Evolutionary conservation across 2,329 filamentous ascomycete genomes (phyloP).

Genomic region (Meredithiella fracta): DNA sequence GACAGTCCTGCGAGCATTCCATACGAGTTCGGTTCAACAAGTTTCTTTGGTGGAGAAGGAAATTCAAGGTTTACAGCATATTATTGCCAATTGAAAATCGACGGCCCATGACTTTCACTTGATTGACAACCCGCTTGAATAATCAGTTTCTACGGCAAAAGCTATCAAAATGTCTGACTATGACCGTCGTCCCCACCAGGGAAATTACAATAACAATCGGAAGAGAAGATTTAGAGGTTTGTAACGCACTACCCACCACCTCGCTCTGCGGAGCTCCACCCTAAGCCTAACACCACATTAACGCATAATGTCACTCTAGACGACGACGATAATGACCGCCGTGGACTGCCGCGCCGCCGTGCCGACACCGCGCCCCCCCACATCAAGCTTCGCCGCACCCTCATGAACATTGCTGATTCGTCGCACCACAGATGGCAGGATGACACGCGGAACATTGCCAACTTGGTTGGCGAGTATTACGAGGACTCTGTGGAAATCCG

Average conservation of each 20-base stretch:
- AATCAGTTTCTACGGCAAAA: not conserved
- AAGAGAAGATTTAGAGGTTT: constrained; percentile 70
- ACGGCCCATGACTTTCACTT: not conserved
- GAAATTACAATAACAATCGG: constrained; percentile 36
- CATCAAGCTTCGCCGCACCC: constrained; percentile 58
- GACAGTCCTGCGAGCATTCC: too few species aligned
- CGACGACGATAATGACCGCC: constrained; percentile 56
- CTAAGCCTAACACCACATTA: not conserved
- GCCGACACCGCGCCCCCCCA: constrained; percentile 53
- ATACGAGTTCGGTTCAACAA: too few species aligned
- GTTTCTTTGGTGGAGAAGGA: not conserved
- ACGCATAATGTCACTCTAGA: constrained; percentile 18
- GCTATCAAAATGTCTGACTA: constrained; percentile 34
- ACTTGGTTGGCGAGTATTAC: constrained; percentile 62
- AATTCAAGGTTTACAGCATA: not conserved
- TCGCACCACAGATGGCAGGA: constrained; percentile 63
- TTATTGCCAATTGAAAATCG: too few species aligned
- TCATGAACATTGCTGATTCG: constrained; percentile 68
- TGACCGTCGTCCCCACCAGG: constrained; percentile 36
- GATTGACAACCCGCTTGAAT: not conserved
- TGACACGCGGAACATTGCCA: constrained; percentile 58
- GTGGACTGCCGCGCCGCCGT: constrained; percentile 56
- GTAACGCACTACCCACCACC: not conserved
- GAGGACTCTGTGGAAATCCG: constrained; percentile 62
- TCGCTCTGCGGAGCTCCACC: not conserved